Base-by-base conservation (phyloP, 2,329 filamentous ascomycete genomes). In the Scedosporium boydii region DNA sequence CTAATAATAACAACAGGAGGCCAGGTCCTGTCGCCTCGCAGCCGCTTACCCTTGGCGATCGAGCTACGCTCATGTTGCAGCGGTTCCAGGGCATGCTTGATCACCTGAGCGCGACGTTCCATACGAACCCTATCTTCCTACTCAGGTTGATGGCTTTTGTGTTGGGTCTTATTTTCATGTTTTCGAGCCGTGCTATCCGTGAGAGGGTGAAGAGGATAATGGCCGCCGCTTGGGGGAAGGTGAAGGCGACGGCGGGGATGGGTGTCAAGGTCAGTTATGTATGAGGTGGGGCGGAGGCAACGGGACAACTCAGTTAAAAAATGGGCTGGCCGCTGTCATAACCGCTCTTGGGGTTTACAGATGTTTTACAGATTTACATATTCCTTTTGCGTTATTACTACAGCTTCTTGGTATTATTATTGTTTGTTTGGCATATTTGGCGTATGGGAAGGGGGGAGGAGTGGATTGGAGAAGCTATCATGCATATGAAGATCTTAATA, bases 201-300 rank as follows among this genome's bases (percentile, higher is more conserved):
- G 87, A 96, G 67, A 83, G 89, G 66, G 74, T 97, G 42, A 82
- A 86, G 71, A 82, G 87, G 62, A 78, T 92, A 44, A 71, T 96
- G 53, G 83, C 82, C 46, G 79, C 82, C 29, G 86, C 86, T 9
- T 96, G 91, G 91, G 83, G 84, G 62, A 97, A 96, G 77, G 78
- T 96, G 48, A 86, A 84, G 72, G 82, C 86, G 56, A 98, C 95
- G 0, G 87, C 93, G 4, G 93, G 93, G 1, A 98, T 98, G 93
- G 95, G 93, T 2, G 90, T 96, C 66, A 98, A 97, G 78, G 93
- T 98, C 70, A 96, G 90, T 73, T 98, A 98, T 77, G 96, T 99
- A 64, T 98, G 76, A 80, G 18, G 10, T 38, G 34, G 29, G 9
- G 6, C 2, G 9, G 34, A 38, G 12, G 34, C 10, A 10, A 38